Percentiles rank a stretch among this genome's conserved stretches.
Evolutionary conservation across 495 filamentous ascomycete genomes (phyloP).

Genomic region (Trichoderma virens): DNA sequence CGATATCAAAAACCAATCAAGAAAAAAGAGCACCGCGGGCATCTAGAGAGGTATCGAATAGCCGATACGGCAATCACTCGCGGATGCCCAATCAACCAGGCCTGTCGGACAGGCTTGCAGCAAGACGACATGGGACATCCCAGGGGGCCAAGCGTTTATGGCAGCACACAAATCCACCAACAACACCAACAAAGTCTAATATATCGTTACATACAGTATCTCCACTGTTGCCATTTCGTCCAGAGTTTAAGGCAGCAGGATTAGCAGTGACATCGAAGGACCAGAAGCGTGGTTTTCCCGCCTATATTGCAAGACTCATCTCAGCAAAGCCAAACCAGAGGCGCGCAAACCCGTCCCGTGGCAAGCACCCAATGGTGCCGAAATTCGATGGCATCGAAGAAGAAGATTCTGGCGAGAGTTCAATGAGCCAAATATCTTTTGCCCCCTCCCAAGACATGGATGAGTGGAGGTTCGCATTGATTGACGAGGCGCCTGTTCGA

Average conservation of each 20-base stretch:
- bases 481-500: not conserved
- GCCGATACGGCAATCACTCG: not conserved
- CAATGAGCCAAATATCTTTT: slow-evolving; percentile 3
- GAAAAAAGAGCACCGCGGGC: not conserved
- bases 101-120: slow-evolving; percentile 5
- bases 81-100: not conserved
- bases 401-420: not conserved
- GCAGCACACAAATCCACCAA: slow-evolving; percentile 22
- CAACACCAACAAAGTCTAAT: slow-evolving; percentile 21
- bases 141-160: slow-evolving; percentile 19
- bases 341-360: not conserved
- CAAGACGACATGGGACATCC: slow-evolving; percentile 34
- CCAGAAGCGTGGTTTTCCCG: slow-evolving; percentile 19
- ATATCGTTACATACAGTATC: slow-evolving; percentile 36
- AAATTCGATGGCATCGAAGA: slow-evolving; percentile 9
- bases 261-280: slow-evolving; percentile 43
- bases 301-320: not conserved
- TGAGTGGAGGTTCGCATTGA: not conserved
- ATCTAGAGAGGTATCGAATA: not conserved
- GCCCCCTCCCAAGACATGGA: slow-evolving; percentile 1
- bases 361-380: slow-evolving; percentile 8
- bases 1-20: not conserved
- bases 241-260: slow-evolving; percentile 38
- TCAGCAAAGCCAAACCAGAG: not conserved
- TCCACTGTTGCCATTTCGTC: slow-evolving; percentile 35